These are phyloP conservation scores for Ophidiomyces ophidiicola DNA, from an alignment of 2,329 filamentous ascomycete genomes.

Conservation along the genomic window DNA sequence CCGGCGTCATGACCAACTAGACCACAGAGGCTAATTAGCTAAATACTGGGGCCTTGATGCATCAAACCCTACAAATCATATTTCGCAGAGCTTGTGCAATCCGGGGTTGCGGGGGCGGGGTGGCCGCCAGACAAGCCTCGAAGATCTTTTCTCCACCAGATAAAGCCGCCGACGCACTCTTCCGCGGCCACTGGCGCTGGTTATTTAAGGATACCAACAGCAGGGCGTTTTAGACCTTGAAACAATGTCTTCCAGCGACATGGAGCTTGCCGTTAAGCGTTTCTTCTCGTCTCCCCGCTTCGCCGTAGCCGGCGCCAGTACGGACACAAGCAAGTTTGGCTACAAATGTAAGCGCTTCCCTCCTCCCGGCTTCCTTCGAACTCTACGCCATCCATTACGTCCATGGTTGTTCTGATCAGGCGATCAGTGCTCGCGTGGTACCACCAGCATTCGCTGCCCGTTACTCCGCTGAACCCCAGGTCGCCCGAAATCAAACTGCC, in stretches of 20 bases:
- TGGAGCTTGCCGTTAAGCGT: conserved; percentile 57
- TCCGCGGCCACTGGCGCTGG: not conserved
- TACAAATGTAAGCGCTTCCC: conserved; percentile 55
- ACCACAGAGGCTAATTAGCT: conserved; percentile 13
- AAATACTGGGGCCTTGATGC: too few species aligned
- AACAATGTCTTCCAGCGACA: conserved; percentile 23
- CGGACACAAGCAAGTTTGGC: conserved; percentile 73
- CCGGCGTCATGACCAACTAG: conserved; percentile 16
- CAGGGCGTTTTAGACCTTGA: not conserved
- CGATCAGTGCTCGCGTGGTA: conserved; percentile 79
- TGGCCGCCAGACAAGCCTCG: conserved; percentile 5
- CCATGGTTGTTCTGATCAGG: too few species aligned
- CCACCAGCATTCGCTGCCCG: conserved; percentile 58
- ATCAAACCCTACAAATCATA: too few species aligned
- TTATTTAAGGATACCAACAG: not conserved
- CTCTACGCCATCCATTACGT: not conserved
- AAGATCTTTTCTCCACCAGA: not conserved
- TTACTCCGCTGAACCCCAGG: conserved; percentile 72
- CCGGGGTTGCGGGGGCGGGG: too few species aligned
- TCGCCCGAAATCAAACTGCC: conserved; percentile 52
- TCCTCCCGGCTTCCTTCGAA: not conserved
- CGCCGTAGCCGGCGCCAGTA: conserved; percentile 81
- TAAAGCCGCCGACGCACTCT: not conserved
- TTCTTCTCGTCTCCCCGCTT: conserved; percentile 75
- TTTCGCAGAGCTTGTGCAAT: too few species aligned